These are phyloP conservation scores for Phytophthora macrochlamydospora DNA, from an alignment of 352 stramenopile species.

Conservation along the genomic window DNA sequence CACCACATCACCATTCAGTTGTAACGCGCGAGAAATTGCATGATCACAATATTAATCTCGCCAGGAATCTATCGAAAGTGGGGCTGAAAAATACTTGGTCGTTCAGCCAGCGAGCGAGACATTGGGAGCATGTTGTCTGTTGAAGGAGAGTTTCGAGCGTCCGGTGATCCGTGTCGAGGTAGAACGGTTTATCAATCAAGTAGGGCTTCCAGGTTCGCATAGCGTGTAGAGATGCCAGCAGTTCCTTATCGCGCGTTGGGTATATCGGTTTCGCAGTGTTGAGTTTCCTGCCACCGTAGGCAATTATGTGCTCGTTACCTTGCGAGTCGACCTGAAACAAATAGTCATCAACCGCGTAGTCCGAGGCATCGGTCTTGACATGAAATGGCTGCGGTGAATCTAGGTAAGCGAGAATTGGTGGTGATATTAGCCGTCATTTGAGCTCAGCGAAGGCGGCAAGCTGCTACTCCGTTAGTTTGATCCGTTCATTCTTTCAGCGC, in stretches of 20 bases:
- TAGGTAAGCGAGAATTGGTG: constrained; percentile 7
- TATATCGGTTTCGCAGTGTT: background rate
- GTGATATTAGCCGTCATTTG: background rate
- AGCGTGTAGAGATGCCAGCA: background rate
- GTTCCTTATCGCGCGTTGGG: background rate
- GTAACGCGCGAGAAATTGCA: background rate
- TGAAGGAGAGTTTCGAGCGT: constrained; percentile 12
- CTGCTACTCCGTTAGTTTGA: background rate
- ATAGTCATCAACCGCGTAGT: constrained; percentile 2
- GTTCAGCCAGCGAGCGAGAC: constrained; percentile 3
- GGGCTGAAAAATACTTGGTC: background rate
- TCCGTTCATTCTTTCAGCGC: background rate
- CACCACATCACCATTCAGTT: too few relatives aligned
- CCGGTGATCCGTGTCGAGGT: constrained; percentile 16
- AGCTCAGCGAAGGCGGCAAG: background rate
- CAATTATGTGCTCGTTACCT: background rate
- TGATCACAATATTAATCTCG: background rate
- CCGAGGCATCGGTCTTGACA: constrained; percentile 8
- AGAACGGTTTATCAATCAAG: constrained; percentile 17
- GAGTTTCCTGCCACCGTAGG: background rate
- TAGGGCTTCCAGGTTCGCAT: background rate
- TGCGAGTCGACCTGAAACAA: background rate
- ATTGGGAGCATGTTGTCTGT: constrained; percentile 1
- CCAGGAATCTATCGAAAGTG: background rate
- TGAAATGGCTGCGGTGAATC: constrained; percentile 6